These are phyloP conservation scores for Erodium trifolium DNA, from an alignment of 441 rosid species.

Conservation along the genomic window DNA sequence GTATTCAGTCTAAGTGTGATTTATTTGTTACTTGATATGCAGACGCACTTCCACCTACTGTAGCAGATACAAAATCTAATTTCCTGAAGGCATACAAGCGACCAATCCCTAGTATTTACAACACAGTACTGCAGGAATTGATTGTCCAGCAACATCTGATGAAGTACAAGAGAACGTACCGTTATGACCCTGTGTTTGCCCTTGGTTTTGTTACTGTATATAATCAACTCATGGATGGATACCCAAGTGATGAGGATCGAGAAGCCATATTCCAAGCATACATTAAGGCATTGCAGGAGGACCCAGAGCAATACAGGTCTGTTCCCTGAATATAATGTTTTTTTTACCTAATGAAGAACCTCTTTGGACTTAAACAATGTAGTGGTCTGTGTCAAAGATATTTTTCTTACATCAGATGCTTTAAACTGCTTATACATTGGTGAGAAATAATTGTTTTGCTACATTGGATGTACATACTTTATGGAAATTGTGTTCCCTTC, in stretches of 20 bases:
- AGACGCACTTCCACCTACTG: constrained; percentile 61
- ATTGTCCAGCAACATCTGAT: constrained; percentile 91
- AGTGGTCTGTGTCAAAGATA: neutral
- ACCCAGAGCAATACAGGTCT: constrained; percentile 83
- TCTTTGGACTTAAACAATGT: neutral
- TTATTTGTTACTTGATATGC: constrained; percentile 15
- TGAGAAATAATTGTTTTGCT: neutral
- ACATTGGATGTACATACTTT: neutral
- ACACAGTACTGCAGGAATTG: constrained; percentile 74
- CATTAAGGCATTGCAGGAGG: constrained; percentile 68
- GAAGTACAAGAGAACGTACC: constrained; percentile 72
- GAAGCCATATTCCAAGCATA: constrained; percentile 77
- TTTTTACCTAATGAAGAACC: neutral
- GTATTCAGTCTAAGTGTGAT: constrained; percentile 14
- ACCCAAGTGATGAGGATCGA: constrained; percentile 36
- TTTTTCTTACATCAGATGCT: neutral
- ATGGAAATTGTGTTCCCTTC: neutral
- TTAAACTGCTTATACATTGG: neutral
- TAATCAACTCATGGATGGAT: no score
- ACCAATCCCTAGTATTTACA: constrained; percentile 90
- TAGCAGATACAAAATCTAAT: constrained; percentile 69
- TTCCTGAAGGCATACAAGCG: constrained; percentile 71
- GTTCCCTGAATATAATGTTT: constrained; percentile 14
- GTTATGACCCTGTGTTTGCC: constrained; percentile 80
- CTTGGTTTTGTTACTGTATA: constrained; percentile 91